A percentile compares a stretch with the other conserved stretches of the same genome.
These are phyloP conservation scores for Quercus suber DNA, from an alignment of 306 rosid genomes.

Conservation along the genomic window DNA sequence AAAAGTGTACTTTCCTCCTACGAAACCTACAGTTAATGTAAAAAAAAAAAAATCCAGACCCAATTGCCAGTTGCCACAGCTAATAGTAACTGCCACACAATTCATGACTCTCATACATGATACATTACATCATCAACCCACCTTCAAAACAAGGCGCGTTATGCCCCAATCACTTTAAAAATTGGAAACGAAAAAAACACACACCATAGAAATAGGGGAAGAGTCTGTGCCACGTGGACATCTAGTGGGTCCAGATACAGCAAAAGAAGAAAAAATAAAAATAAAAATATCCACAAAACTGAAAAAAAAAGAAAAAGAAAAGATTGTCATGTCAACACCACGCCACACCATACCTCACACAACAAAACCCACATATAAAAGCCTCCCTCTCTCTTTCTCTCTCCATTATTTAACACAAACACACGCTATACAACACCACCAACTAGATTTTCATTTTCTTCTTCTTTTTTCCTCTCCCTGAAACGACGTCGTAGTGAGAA, in stretches of 20 bases:
- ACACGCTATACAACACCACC: slow-evolving; percentile 14
- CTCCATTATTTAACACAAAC: background rate
- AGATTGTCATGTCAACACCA: slow-evolving; percentile 13
- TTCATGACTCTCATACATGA: no score
- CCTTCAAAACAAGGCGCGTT: background rate
- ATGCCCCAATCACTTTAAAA: slow-evolving; percentile 10
- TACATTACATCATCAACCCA: background rate
- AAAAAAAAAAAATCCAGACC: no score
- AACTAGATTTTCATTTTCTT: slow-evolving; percentile 7
- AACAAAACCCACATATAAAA: slow-evolving; percentile 19
- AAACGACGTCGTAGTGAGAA: slow-evolving; percentile 5
- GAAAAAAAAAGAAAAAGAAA: background rate
- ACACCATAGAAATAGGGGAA: background rate
- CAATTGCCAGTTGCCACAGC: background rate
- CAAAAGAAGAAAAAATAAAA: background rate
- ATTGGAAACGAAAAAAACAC: background rate
- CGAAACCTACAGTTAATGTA: no score
- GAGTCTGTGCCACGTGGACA: slow-evolving; percentile 15
- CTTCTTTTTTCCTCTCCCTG: background rate
- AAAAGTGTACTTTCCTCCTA: no score
- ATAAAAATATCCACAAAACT: background rate
- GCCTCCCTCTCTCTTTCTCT: background rate
- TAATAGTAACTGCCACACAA: background rate
- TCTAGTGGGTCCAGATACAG: slow-evolving; percentile 2
- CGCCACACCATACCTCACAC: background rate